phyloP scores from a whole-genome alignment of 164 flowering plant species.

The Stephania yunnanensis region DNA sequence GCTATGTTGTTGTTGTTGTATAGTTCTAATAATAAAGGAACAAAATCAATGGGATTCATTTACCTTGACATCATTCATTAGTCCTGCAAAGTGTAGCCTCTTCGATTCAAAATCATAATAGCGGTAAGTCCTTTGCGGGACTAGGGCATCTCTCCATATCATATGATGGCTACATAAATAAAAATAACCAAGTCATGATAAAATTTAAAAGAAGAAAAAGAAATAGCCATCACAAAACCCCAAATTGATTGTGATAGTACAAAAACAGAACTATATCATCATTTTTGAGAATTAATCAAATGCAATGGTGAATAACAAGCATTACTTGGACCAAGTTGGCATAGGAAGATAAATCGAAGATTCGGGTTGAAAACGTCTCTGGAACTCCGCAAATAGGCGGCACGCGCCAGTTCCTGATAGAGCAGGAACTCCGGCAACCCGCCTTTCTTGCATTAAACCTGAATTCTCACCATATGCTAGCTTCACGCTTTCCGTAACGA shows the following conservation, averaged over 20 bases:
- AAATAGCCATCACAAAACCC: no score
- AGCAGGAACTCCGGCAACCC: conserved; percentile 85
- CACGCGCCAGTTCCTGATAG: conserved; percentile 99
- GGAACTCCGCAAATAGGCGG: conserved; percentile 91
- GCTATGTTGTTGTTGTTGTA: no score
- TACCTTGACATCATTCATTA: conserved; percentile 78
- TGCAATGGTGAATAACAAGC: neutral
- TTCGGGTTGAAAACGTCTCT: conserved; percentile 82
- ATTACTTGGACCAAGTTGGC: conserved; percentile 97
- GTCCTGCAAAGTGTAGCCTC: conserved; percentile 71
- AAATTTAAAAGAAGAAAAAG: no score
- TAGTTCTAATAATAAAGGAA: no score
- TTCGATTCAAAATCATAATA: conserved; percentile 80
- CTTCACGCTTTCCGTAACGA: conserved; percentile 29
- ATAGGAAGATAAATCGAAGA: conserved; percentile 89
- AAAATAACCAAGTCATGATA: no score
- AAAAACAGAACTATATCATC: no score
- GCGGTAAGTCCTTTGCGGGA: conserved; percentile 70
- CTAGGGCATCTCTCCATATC: conserved; percentile 98
- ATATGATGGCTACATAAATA: conserved; percentile 61
- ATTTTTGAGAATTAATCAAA: no score
- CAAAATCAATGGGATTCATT: neutral
- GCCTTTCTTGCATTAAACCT: conserved; percentile 65
- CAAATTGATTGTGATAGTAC: no score
- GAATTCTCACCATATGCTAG: conserved; percentile 94